Conservation (phyloP, 225 moss, liverwort and hornwort species). For the Marchantia polymorpha region DNA sequence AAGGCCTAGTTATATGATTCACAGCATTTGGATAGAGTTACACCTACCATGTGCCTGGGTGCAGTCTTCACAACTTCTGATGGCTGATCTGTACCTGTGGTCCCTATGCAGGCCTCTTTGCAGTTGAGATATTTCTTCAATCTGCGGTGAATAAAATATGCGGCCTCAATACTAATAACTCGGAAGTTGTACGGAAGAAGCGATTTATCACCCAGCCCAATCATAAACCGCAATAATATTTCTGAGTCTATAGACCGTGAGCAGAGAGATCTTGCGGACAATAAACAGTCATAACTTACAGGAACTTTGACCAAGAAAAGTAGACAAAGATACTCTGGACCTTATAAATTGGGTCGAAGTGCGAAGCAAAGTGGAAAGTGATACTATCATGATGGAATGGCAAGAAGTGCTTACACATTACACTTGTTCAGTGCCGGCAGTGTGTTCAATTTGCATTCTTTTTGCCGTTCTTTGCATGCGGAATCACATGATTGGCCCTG, state of each 20-base stretch:
- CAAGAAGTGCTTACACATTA: constrained; percentile 47
- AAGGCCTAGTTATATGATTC: neutral
- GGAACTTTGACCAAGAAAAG: too few relatives aligned
- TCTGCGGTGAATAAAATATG: constrained; percentile 33
- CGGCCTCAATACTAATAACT: neutral
- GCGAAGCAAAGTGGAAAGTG: too few relatives aligned
- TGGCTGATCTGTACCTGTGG: constrained; percentile 61
- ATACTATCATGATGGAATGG: neutral
- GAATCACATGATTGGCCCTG: constrained; percentile 70
- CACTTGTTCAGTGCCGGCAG: constrained; percentile 62
- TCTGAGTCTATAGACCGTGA: too few relatives aligned
- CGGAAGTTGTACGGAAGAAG: too few relatives aligned
- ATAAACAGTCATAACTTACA: too few relatives aligned
- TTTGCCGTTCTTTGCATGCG: constrained; percentile 49
- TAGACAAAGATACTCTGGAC: too few relatives aligned
- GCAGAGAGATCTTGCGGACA: too few relatives aligned
- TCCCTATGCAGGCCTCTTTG: constrained; percentile 61
- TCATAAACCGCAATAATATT: too few relatives aligned
- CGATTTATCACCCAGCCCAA: too few relatives aligned
- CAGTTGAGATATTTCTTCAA: constrained; percentile 66
- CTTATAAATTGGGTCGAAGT: too few relatives aligned
- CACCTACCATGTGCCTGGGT: constrained; percentile 72
- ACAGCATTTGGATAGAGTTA: neutral
- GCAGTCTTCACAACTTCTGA: constrained; percentile 67
- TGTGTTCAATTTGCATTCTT: constrained; percentile 52